Conservation (phyloP, 495 filamentous ascomycete genomes). For the Rostrohypoxylon terebratum region DNA sequence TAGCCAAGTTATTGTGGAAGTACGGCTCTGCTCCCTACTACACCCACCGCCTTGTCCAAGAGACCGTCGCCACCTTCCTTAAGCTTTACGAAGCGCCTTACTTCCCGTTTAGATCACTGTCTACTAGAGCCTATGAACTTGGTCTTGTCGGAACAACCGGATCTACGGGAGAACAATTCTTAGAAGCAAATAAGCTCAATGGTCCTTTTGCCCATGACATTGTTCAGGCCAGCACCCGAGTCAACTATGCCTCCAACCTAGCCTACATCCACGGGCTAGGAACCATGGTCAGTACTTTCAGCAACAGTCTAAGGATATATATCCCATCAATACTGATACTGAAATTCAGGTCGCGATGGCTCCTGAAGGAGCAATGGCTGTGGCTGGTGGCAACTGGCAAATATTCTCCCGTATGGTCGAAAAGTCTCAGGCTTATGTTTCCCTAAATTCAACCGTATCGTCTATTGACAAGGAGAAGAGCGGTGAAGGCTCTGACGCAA, state of each 20-base stretch:
- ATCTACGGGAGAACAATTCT: conserved; percentile 75
- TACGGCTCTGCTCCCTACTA: conserved; percentile 84
- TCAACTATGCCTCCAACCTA: conserved; percentile 96
- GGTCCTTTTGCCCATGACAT: conserved; percentile 80
- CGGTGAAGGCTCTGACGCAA: conserved; percentile 23
- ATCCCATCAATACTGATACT: conserved; percentile 11
- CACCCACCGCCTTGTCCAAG: conserved; percentile 78
- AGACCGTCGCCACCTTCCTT: conserved; percentile 77
- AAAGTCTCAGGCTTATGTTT: conserved; percentile 67
- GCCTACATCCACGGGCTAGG: conserved; percentile 86
- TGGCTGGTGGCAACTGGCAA: conserved; percentile 92
- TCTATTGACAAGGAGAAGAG: conserved; percentile 62
- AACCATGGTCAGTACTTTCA: conserved; percentile 77
- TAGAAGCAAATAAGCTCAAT: conserved; percentile 76
- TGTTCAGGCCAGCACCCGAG: conserved; percentile 90
- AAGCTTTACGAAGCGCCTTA: conserved; percentile 81
- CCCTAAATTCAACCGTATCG: conserved; percentile 77
- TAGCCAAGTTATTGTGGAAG: conserved; percentile 81
- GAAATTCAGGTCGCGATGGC: conserved; percentile 71
- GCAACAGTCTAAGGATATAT: no score
- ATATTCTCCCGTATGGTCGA: conserved; percentile 88
- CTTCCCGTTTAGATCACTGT: conserved; percentile 86
- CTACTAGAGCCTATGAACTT: conserved; percentile 70
- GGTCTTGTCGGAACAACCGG: conserved; percentile 73
- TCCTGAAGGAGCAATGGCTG: conserved; percentile 80